These are phyloP conservation scores for Wakefieldia striispora DNA, from an alignment of 768 basidiomycete genomes.

Conservation along the genomic window DNA sequence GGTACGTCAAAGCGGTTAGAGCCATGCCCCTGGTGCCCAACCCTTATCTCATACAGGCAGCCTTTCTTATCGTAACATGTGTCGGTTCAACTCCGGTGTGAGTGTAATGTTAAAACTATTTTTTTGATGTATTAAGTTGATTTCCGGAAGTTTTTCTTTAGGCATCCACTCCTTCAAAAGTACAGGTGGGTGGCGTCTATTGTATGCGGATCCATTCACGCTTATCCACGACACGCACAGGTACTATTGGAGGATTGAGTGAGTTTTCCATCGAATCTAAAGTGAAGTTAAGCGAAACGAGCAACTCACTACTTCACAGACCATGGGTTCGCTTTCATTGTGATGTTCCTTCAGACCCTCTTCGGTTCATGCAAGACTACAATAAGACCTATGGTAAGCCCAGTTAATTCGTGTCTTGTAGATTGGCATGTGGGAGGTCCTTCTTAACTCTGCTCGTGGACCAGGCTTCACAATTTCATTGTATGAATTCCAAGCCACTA, in stretches of 20 bases:
- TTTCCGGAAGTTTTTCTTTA: constrained; percentile 48
- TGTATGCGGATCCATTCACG: background rate
- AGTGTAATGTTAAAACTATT: constrained; percentile 17
- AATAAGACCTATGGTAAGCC: constrained; percentile 51
- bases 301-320: constrained; percentile 19
- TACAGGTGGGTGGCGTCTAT: constrained; percentile 23
- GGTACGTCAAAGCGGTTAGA: constrained; percentile 30
- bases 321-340: constrained; percentile 56
- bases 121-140: background rate
- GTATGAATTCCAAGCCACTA: constrained; percentile 60
- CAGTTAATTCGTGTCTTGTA: background rate
- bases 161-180: constrained; percentile 27
- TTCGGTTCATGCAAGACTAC: constrained; percentile 54
- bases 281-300: constrained; percentile 23
- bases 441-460: too few relatives aligned
- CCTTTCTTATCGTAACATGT: constrained; percentile 65
- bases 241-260: constrained; percentile 33
- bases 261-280: constrained; percentile 28
- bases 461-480: constrained; percentile 63
- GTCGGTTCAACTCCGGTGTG: constrained; percentile 71
- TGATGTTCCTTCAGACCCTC: constrained; percentile 47
- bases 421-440: background rate
- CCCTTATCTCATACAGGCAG: constrained; percentile 4
- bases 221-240: constrained; percentile 5
- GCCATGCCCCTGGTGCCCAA: background rate